Conservation (phyloP, 345 rosid genomes). For the Limnanthes douglasii region DNA sequence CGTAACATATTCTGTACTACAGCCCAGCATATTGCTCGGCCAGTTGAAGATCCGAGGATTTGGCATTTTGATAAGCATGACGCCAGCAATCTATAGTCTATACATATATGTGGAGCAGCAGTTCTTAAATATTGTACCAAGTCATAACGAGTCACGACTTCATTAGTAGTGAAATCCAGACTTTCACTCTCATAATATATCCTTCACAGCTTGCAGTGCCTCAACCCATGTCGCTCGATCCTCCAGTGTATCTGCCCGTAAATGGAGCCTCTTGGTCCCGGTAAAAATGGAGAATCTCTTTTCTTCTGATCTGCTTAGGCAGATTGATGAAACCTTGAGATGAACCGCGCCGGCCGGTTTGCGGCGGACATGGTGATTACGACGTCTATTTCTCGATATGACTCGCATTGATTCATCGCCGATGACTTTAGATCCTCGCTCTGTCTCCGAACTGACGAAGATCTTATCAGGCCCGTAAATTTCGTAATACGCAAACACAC, state of each 20-base stretch:
- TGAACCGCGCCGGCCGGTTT: slow-evolving; percentile 46
- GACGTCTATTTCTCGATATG: slow-evolving; percentile 13
- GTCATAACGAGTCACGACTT: too few species aligned
- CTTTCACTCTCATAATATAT: too few species aligned
- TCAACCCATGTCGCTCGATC: slow-evolving; percentile 45
- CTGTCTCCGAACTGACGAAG: slow-evolving; percentile 32
- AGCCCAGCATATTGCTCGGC: too few species aligned
- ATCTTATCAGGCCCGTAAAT: slow-evolving; percentile 46
- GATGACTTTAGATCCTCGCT: slow-evolving; percentile 43
- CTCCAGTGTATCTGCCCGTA: slow-evolving; percentile 41
- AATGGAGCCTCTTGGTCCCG: slow-evolving; percentile 49
- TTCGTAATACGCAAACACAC: slow-evolving; percentile 45
- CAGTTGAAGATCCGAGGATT: too few species aligned
- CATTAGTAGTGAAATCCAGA: too few species aligned
- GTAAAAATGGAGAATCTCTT: slow-evolving; percentile 48
- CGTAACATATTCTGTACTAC: too few species aligned
- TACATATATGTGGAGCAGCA: too few species aligned
- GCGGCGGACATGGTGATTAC: slow-evolving; percentile 12
- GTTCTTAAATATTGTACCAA: too few species aligned
- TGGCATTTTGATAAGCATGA: too few species aligned
- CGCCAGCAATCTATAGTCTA: too few species aligned
- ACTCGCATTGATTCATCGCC: slow-evolving; percentile 36
- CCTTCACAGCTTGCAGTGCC: slow-evolving; percentile 44
- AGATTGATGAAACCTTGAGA: slow-evolving; percentile 46
- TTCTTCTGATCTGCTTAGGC: slow-evolving; percentile 51